Evolutionary conservation across 2,329 filamentous ascomycete species (phyloP).

Genomic region (Neopestalotiopsis sp.): DNA sequence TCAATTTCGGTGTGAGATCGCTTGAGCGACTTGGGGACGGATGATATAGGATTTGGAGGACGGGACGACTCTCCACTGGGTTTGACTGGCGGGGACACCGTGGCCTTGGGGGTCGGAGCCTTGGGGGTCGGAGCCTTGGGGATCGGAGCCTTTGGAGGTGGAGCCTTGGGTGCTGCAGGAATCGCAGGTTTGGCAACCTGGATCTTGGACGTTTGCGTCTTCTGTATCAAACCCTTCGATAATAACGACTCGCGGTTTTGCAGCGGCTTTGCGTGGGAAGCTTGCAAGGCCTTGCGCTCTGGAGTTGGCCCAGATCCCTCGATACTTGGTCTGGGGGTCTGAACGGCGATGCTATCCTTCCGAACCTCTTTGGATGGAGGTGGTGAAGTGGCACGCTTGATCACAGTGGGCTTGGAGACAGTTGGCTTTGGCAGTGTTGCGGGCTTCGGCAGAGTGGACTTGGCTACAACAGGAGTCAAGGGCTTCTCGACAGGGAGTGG

Average conservation of each 20-base stretch:
- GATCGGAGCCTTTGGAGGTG: slow-evolving; percentile 8
- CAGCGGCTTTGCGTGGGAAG: neutral
- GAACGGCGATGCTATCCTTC: slow-evolving; percentile 35
- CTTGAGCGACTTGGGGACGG: slow-evolving; percentile 25
- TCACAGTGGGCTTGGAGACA: neutral
- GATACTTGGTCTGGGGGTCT: slow-evolving; percentile 32
- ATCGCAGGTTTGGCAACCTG: neutral
- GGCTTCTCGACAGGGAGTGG: neutral
- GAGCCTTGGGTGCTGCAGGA: neutral
- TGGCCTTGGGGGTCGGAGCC: slow-evolving; percentile 21
- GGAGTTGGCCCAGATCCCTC: slow-evolving; percentile 27
- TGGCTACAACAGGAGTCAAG: neutral
- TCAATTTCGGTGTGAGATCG: slow-evolving; percentile 33
- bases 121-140: neutral
- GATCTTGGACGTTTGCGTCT: neutral
- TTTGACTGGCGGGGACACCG: neutral
- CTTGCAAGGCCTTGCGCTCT: slow-evolving; percentile 24
- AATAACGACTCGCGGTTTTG: neutral
- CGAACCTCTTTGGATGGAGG: slow-evolving; percentile 22
- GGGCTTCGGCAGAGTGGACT: neutral
- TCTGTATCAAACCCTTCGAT: neutral
- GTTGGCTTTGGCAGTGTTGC: too few relatives aligned
- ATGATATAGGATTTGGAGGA: slow-evolving; percentile 8
- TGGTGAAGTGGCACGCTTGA: neutral
- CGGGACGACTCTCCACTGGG: slow-evolving; percentile 11